A percentile compares a stretch with the other conserved stretches of the same genome.
Evolutionary conservation across 139 green algal genomes (phyloP).

Genomic region (Picochlorum costavermella): DNA sequence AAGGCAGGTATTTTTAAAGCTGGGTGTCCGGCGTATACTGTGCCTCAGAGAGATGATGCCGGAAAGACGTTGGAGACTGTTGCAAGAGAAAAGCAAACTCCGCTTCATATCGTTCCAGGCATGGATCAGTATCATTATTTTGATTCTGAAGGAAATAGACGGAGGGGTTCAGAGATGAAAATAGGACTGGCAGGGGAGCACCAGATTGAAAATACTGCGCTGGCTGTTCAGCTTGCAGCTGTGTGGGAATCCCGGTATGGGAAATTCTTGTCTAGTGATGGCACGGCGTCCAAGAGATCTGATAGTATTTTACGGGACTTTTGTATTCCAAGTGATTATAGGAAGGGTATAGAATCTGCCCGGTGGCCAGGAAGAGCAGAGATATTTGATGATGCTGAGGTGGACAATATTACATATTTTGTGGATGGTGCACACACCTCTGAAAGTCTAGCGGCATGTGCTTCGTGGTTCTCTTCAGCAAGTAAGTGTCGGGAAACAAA

Average conservation of each 20-base stretch:
- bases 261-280: background rate
- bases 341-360: conserved; percentile 42
- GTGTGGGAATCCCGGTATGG: conserved; percentile 42
- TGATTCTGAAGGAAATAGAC: background rate
- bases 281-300: background rate
- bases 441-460: conserved; percentile 85
- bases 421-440: conserved; percentile 94
- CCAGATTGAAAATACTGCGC: conserved; percentile 74
- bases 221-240: conserved; percentile 72
- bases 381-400: conserved; percentile 16
- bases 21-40: conserved; percentile 56
- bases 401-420: conserved; percentile 63
- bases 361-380: conserved; percentile 72
- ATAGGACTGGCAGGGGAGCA: conserved; percentile 75
- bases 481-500: background rate
- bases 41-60: conserved; percentile 71
- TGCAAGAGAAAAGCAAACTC: conserved; percentile 28
- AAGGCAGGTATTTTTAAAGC: conserved; percentile 93
- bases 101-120: conserved; percentile 16
- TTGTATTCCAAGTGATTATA: conserved; percentile 49
- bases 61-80: conserved; percentile 50
- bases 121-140: conserved; percentile 30
- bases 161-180: conserved; percentile 6
- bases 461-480: conserved; percentile 72
- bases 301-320: conserved; percentile 8